phyloP scores from a whole-genome alignment of 176 grass and related monocot genomes.

The Luzula sylvatica region DNA sequence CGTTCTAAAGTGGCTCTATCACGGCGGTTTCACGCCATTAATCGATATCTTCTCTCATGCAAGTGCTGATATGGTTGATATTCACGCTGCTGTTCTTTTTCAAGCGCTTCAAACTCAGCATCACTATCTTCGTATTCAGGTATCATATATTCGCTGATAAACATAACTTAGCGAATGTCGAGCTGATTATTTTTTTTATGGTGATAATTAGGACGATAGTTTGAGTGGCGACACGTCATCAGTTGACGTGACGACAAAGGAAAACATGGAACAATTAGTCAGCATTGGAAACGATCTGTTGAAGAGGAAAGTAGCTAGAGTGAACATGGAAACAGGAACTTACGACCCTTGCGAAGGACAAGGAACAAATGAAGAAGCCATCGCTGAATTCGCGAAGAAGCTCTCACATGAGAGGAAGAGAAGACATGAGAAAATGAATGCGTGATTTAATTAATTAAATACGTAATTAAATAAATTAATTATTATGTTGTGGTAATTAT shows the following conservation, averaged over 20 bases:
- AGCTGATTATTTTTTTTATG: background rate
- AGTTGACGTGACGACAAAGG: slow-evolving; percentile 44
- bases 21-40: slow-evolving; percentile 33
- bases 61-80: slow-evolving; percentile 67
- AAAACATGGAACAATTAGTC: slow-evolving; percentile 52
- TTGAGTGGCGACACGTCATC: slow-evolving; percentile 25
- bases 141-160: too few species aligned
- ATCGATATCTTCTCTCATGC: slow-evolving; percentile 54
- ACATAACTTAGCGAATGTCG: too few species aligned
- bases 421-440: slow-evolving; percentile 4
- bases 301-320: slow-evolving; percentile 34
- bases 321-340: slow-evolving; percentile 44
- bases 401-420: slow-evolving; percentile 42
- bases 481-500: too few species aligned
- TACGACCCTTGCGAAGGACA: background rate
- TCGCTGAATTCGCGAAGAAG: slow-evolving; percentile 30
- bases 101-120: slow-evolving; percentile 15
- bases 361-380: slow-evolving; percentile 36
- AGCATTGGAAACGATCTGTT: slow-evolving; percentile 32
- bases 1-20: slow-evolving; percentile 53
- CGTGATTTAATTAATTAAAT: background rate
- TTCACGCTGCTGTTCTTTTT: slow-evolving; percentile 42
- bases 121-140: slow-evolving; percentile 64
- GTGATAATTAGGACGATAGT: slow-evolving; percentile 30
- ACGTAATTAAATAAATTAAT: too few species aligned